Base-by-base conservation (phyloP, 441 rosid genomes). In the Brassica hybrid region DNA sequence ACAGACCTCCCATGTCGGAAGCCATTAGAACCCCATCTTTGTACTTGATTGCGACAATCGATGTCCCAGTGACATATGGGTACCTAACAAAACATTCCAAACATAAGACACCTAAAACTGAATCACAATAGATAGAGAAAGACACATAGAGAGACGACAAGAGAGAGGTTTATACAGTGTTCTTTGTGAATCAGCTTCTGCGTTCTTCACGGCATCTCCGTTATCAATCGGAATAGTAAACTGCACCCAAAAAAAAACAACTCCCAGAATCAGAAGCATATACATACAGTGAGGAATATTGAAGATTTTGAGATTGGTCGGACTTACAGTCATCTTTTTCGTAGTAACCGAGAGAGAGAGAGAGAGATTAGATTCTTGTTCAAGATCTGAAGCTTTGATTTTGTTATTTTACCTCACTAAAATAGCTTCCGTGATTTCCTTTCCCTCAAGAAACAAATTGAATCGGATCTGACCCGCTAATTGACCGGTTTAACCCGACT, bases 11-110 rank as follows among this genome's bases (percentile, higher is more conserved):
- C 97, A 88, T 95, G 67, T 93, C 98, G 84, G 97, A 89, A 62
- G 98, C 95, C 98, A 95, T 93, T 75, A 95, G 80, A 70, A 95
- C 90, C 10, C 99, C 99, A 81, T 95, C 96, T 74, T 90, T 91
- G 75, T 90, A 95, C 87, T 95, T 95, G 78, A 95, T 62, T 77
- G 99, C 98, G 36, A 93, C 91, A 41, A 92, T 90, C 12, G 98
- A 92, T 2, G 98, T 89, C 43, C 98, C 98, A 45, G 95, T 93
- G 67, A 93, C 99, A 71, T 89, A 95, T 1, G 98, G 99, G 62
- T 87, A 85, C 85, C 99, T 95, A 75, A 8, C 64, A 18, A 68
- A 27, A 78, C 16, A 58, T 13, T 34, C 3, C 9, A 59, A 45
- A 65, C 45, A 41, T 73, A 25, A 73, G 62, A 17, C 30, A 41